Evolutionary conservation across 2,329 filamentous ascomycete species (phyloP).

Genomic region (Orbilia brochopaga): DNA sequence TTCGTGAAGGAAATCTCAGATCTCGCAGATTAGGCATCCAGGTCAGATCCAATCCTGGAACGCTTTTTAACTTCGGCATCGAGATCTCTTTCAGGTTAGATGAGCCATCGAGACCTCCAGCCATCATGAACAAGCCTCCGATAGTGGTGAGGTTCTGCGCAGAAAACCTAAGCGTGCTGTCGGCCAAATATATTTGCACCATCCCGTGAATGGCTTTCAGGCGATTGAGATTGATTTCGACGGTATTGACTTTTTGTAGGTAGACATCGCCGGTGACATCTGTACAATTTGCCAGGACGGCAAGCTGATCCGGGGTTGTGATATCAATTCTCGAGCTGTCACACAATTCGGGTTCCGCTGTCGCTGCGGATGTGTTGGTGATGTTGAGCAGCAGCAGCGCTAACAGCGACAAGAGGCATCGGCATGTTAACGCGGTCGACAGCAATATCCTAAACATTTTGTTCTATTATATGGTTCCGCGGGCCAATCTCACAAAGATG

Average conservation of each 20-base stretch:
- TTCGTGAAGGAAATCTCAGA: conserved; percentile 37
- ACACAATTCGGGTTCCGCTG: conserved; percentile 32
- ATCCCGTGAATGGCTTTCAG: conserved; percentile 36
- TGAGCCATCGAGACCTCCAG: conserved; percentile 15
- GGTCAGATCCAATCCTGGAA: conserved; percentile 34
- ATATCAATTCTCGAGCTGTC: conserved; percentile 29
- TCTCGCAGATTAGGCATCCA: conserved; percentile 31
- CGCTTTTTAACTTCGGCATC: conserved; percentile 36
- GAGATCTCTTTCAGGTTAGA: conserved; percentile 31
- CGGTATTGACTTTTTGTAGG: conserved; percentile 35
- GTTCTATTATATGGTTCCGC: neutral
- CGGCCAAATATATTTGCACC: conserved; percentile 42
- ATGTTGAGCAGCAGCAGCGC: conserved; percentile 29
- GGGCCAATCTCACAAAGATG: too few species aligned
- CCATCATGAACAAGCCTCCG: conserved; percentile 47
- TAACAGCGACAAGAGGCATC: conserved; percentile 29
- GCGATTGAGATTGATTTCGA: conserved; percentile 35
- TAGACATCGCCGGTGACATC: conserved; percentile 37
- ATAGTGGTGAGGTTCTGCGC: conserved; percentile 36
- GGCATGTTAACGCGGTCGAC: neutral
- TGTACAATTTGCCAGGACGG: conserved; percentile 37
- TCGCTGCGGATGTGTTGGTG: conserved; percentile 31
- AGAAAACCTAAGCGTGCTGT: conserved; percentile 35
- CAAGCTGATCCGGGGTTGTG: conserved; percentile 28
- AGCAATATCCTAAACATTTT: conserved; percentile 32